phyloP scores from a whole-genome alignment of 2,329 filamentous ascomycete species.

The Camptophora hylomeconis region DNA sequence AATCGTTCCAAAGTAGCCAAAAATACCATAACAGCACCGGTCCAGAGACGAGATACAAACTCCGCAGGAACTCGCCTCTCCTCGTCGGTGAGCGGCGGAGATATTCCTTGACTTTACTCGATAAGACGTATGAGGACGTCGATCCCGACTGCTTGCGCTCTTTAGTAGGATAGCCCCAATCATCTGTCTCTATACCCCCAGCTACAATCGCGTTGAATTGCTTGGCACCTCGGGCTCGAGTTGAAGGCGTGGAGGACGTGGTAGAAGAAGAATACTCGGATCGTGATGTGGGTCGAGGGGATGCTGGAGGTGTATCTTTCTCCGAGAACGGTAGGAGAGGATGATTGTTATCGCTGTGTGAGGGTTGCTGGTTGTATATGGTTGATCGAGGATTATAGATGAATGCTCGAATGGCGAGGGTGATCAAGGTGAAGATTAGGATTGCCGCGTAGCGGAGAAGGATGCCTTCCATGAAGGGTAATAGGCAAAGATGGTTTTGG shows the following conservation, averaged over 20 bases:
- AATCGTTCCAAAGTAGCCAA: constrained; percentile 54
- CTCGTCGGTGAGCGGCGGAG: too few relatives aligned
- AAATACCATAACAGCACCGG: constrained; percentile 53
- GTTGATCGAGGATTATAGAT: constrained; percentile 7
- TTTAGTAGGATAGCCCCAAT: constrained; percentile 21
- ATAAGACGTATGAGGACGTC: too few relatives aligned
- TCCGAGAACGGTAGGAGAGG: constrained; percentile 19
- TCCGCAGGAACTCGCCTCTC: constrained; percentile 47
- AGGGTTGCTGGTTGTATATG: constrained; percentile 18
- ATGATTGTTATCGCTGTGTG: constrained; percentile 17
- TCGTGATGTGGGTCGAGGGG: constrained; percentile 3
- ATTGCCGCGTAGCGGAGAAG: constrained; percentile 67
- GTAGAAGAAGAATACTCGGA: constrained; percentile 14
- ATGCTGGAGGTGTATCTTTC: constrained; percentile 20
- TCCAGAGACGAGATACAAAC: constrained; percentile 49
- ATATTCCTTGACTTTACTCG: too few relatives aligned
- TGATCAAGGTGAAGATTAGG: constrained; percentile 38
- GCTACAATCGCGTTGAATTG: too few relatives aligned
- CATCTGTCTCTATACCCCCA: too few relatives aligned
- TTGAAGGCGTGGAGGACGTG: too few relatives aligned
- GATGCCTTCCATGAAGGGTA: constrained; percentile 76
- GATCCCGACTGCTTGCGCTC: too few relatives aligned
- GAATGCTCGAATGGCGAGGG: constrained; percentile 20
- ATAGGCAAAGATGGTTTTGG: constrained; percentile 78
- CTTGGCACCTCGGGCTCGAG: too few relatives aligned